Base-by-base conservation (phyloP, 805 yeast species). In the Candida wancherniae region DNA sequence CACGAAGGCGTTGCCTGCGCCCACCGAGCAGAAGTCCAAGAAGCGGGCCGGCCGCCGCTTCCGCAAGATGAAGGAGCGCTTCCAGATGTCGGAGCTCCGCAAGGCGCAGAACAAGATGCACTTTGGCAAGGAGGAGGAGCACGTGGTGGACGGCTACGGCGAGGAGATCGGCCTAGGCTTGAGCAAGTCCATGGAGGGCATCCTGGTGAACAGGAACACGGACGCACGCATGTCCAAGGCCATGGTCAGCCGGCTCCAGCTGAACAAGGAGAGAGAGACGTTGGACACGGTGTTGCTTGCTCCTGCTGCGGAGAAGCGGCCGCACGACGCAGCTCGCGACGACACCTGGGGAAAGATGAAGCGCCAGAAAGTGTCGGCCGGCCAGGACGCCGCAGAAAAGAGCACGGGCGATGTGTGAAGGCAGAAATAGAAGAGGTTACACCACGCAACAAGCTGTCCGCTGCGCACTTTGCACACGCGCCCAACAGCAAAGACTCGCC, bases 161-260 rank as follows among this genome's bases (percentile, higher is more conserved):
- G 87, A 84, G 31, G 95, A 85, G 47, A 63, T 82, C 19, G 95
- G 95, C 0, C 48, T 86, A 28, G 95, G 95, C 3, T 76, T 84
- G 85, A 67, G 77, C 23, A 61, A 67, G 7, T 39, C 46, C 51
- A 37, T 44, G n/a, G 50, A 48, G 13, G 49, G 42, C 26, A 51
- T 58, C 15, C 54, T 49, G 47, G 60, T 61, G 11, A 71, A 66
- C 41, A 51, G 57, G 1, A 71, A 71, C 28, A 76, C 77, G 15
- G 63, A 57, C 33, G 80, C 85, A 3, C 71, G 72, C 40, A 54
- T 82, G 62, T 67, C 82, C 2, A 82, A 82, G 52, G 61, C 66
- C 1, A 73, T 80, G 81, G 67, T 68, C 34, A 47, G 53, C 11
- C 62, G 86, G 33, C 47, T 77, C 29, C 55, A 50, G 35, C 43